Base-by-base conservation (phyloP, 805 yeast genomes). In the Candida chauliodis region DNA sequence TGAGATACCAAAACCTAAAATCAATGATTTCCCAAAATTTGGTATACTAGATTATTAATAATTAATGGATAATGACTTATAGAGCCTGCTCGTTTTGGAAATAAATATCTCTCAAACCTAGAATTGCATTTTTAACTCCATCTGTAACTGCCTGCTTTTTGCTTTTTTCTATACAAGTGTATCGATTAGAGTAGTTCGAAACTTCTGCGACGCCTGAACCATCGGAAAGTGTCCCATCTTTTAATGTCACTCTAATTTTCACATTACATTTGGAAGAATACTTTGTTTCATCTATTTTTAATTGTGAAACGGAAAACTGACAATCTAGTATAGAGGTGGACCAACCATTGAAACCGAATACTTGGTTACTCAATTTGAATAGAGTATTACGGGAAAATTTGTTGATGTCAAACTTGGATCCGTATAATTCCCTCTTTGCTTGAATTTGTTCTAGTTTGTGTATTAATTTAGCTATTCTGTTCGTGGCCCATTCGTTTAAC, bases 1-100 rank as follows among this genome's bases (percentile, higher is more conserved):
- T 8, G 91, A 80, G 56, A 82, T 83, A 27, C 88, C 91, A 1
- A 69, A 71, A 17, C 96, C 96, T 1, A 59, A 50, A 9, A 75
- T 87, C 43, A 68, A 67, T 30, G 82, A 75, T 7, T 85, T 86
- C 62, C 80, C 86, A 11, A 69, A 60, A 52, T 68, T 69, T 51
- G 66, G 66, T 25, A 67, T 76, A 0, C 65, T 85, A 47, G 89
- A 84, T 49, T 85, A 69, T 53, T 83, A 58, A 41, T 22, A 9
- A 15, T 14, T n/a, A 21, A 21, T 21, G 24, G 24, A 21, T 21
- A 21, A 21, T 21, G 24, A 21, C 10, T 7, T 23, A 17, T 27
- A 30, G n/a, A 14, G 14, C 11, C 22, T 11, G 4, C 26, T 45
- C 46, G 34, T 43, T 35, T n/a, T 41, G 38, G 17, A 35, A 38